Percentiles rank a stretch among this genome's conserved stretches.
Conservation (phyloP, 2,329 filamentous ascomycete species). For the Teratosphaeria gauchensis region DNA sequence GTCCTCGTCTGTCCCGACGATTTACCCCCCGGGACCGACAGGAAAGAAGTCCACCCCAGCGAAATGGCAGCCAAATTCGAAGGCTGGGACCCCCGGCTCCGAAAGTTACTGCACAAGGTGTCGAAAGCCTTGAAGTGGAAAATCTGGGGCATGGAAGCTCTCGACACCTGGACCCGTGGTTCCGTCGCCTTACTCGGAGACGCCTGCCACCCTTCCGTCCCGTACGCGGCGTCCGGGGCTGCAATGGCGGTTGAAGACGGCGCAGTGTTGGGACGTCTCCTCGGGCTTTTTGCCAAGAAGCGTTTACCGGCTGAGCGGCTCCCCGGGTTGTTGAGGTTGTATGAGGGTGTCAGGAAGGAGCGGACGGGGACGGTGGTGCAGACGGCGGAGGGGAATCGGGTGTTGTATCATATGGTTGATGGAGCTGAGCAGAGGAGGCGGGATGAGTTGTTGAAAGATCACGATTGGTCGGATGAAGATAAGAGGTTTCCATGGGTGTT, state of each 20-base stretch:
- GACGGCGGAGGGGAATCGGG: not conserved
- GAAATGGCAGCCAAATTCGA: not conserved
- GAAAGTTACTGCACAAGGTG: not conserved
- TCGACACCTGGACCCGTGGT: not conserved
- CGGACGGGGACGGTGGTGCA: not conserved
- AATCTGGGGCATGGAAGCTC: not conserved
- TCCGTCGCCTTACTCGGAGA: not conserved
- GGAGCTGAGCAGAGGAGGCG: not conserved
- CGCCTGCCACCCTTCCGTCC: not conserved
- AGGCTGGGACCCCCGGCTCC: not conserved
- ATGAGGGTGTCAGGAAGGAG: not conserved
- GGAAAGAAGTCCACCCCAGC: not conserved
- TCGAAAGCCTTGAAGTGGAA: not conserved
- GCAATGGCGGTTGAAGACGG: constrained; percentile 1
- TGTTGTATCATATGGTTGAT: not conserved
- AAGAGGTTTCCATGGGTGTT: not conserved
- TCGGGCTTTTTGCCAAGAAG: not conserved
- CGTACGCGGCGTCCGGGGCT: not conserved
- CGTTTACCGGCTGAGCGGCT: not conserved
- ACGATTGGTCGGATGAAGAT: not conserved
- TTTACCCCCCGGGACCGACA: not conserved
- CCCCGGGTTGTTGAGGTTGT: not conserved
- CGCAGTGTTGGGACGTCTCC: not conserved
- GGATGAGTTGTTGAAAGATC: not conserved
- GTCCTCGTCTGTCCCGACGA: not conserved